Evolutionary conservation across 768 basidiomycete species (phyloP).

Genomic region (Krasilnikovozyma curviuscula): DNA sequence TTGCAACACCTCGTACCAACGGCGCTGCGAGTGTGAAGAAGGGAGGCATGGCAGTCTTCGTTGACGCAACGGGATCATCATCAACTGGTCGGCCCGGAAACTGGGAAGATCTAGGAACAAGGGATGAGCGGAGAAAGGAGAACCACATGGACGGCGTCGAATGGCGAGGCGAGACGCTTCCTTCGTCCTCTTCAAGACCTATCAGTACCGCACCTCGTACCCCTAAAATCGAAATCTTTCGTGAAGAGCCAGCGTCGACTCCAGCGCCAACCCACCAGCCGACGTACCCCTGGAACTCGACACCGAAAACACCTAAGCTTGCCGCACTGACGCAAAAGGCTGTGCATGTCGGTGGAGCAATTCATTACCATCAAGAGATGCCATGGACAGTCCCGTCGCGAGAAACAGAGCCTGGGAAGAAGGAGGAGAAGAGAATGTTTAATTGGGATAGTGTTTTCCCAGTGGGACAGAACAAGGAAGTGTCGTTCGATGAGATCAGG

Average conservation of each 20-base stretch:
- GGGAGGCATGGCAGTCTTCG: slow-evolving; percentile 22
- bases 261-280: slow-evolving; percentile 2
- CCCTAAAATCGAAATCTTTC: slow-evolving; percentile 31
- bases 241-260: slow-evolving; percentile 21
- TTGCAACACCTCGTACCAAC: slow-evolving; percentile 5
- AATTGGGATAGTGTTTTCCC: slow-evolving; percentile 43
- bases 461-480: slow-evolving; percentile 59
- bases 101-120: slow-evolving; percentile 31
- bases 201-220: slow-evolving; percentile 23
- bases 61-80: slow-evolving; percentile 18
- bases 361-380: background rate
- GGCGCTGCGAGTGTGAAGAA: slow-evolving; percentile 22
- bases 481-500: slow-evolving; percentile 50
- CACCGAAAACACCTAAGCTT: too few species aligned
- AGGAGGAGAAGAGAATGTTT: slow-evolving; percentile 25
- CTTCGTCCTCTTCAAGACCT: slow-evolving; percentile 23
- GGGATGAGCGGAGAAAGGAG: slow-evolving; percentile 29
- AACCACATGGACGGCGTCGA: slow-evolving; percentile 27
- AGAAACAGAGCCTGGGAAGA: slow-evolving; percentile 20
- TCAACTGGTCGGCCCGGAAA: too few species aligned
- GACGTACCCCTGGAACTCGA: too few species aligned
- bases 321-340: slow-evolving; percentile 8
- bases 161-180: slow-evolving; percentile 31
- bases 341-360: slow-evolving; percentile 5
- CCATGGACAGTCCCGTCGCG: slow-evolving; percentile 22